These are phyloP conservation scores for Plasmodium malariae DNA, from an alignment of 169 alveolate species.

Conservation along the genomic window DNA sequence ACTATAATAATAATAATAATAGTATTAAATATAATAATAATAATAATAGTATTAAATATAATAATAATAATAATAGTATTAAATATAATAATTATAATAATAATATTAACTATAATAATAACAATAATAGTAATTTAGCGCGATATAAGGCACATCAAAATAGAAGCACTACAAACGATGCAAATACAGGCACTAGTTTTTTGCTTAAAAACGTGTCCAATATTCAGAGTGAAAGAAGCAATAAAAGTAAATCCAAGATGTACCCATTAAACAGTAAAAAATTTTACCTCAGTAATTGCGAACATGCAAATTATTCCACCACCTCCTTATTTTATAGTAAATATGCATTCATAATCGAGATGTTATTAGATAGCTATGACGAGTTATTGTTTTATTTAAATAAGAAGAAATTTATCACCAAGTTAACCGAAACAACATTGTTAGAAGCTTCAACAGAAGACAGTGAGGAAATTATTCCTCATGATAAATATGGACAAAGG, in stretches of 20 bases:
- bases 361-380: conserved; percentile 40
- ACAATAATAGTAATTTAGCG: not conserved
- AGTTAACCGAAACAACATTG: not conserved
- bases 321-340: conserved; percentile 40
- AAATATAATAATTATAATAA: no score
- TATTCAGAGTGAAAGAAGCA: conserved; percentile 35
- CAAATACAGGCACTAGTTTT: not conserved
- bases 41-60: no score
- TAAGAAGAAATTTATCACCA: conserved; percentile 13
- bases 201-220: conserved; percentile 18
- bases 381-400: conserved; percentile 56
- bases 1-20: no score
- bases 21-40: no score
- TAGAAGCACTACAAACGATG: not conserved
- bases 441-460: no score
- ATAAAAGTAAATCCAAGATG: not conserved
- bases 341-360: conserved; percentile 35
- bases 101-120: no score
- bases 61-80: no score
- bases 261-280: not conserved
- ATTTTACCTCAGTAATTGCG: conserved; percentile 55
- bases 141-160: not conserved
- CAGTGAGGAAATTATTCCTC: no score
- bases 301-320: conserved; percentile 19
- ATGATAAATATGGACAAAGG: no score